phyloP scores from a whole-genome alignment of 257 asterid species.

The Thymus quinquecostatus region DNA sequence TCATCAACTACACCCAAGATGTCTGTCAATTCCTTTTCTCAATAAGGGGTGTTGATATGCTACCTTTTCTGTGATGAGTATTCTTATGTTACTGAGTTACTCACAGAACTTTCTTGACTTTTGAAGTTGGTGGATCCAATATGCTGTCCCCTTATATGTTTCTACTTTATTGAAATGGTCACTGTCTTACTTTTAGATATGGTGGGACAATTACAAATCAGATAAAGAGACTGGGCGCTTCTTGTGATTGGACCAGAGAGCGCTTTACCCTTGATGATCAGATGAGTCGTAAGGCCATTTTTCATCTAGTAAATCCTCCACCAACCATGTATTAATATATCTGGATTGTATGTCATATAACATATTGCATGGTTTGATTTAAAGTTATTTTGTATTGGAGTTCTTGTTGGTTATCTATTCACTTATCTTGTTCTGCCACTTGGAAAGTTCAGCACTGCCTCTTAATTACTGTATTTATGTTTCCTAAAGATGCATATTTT shows the following conservation, averaged over 20 bases:
- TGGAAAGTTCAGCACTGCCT: background rate
- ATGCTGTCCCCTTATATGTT: slow-evolving; percentile 12
- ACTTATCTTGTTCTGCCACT: slow-evolving; percentile 19
- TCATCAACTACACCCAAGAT: slow-evolving; percentile 16
- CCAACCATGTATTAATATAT: slow-evolving; percentile 40
- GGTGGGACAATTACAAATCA: slow-evolving; percentile 97
- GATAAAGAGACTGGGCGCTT: slow-evolving; percentile 98
- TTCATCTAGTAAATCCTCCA: slow-evolving; percentile 49
- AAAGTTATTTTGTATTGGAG: slow-evolving; percentile 20
- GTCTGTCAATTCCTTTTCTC: slow-evolving; percentile 9
- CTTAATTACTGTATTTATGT: slow-evolving; percentile 25
- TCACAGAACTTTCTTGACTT: slow-evolving; percentile 21
- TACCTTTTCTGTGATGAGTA: slow-evolving; percentile 17
- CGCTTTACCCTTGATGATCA: slow-evolving; percentile 88
- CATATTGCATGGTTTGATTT: slow-evolving; percentile 27
- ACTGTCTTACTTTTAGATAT: slow-evolving; percentile 63
- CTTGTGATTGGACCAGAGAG: slow-evolving; percentile 99
- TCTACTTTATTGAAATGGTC: slow-evolving; percentile 33
- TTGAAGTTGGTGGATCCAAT: slow-evolving; percentile 23
- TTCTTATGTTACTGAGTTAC: slow-evolving; percentile 17
- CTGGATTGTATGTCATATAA: slow-evolving; percentile 20
- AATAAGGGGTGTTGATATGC: slow-evolving; percentile 16
- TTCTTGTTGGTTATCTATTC: slow-evolving; percentile 17
- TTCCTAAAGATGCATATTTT: slow-evolving; percentile 13
- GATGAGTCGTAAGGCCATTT: slow-evolving; percentile 91